These are phyloP conservation scores for Lojkania enalia DNA, from an alignment of 2,329 filamentous ascomycete genomes.

Conservation along the genomic window DNA sequence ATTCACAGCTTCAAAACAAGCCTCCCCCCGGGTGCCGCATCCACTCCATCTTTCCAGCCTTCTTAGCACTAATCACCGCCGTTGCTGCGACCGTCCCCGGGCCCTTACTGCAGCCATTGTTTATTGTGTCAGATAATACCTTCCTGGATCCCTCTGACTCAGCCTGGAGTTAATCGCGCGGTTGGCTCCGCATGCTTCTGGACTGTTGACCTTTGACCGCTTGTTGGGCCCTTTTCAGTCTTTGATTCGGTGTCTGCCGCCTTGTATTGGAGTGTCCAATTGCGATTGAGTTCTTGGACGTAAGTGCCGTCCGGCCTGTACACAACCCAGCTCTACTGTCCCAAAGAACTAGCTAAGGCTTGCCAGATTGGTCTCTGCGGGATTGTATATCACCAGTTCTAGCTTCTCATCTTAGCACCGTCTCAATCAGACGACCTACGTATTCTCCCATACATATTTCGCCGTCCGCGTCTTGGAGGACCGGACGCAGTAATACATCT, in stretches of 20 bases:
- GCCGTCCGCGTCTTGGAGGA: conserved; percentile 46
- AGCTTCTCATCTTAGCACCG: conserved; percentile 29
- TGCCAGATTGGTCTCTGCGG: conserved; percentile 28
- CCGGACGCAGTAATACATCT: conserved; percentile 62
- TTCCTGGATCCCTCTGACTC: conserved; percentile 17
- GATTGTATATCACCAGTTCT: conserved; percentile 34
- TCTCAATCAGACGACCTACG: conserved; percentile 33
- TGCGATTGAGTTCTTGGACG: conserved; percentile 35
- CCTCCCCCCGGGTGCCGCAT: conserved; percentile 29
- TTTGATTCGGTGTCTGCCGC: conserved; percentile 27
- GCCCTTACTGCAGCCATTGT: conserved; percentile 20
- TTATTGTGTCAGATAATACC: conserved; percentile 17
- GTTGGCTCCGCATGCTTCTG: conserved; percentile 20
- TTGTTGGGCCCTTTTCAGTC: conserved; percentile 29
- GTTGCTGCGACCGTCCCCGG: conserved; percentile 24
- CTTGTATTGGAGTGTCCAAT: conserved; percentile 29
- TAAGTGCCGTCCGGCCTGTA: conserved; percentile 19
- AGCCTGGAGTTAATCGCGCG: conserved; percentile 17
- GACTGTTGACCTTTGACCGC: conserved; percentile 22
- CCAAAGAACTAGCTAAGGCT: conserved; percentile 15
- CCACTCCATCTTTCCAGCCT: conserved; percentile 23
- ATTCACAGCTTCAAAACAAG: conserved; percentile 38
- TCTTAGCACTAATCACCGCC: conserved; percentile 27
- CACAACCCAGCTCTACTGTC: neutral
- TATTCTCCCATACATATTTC: conserved; percentile 43